A percentile compares a stretch with the other conserved stretches of the same genome.
Evolutionary conservation across 2,329 filamentous ascomycete genomes (phyloP).

Genomic region (Teratosphaeria epicoccoides): DNA sequence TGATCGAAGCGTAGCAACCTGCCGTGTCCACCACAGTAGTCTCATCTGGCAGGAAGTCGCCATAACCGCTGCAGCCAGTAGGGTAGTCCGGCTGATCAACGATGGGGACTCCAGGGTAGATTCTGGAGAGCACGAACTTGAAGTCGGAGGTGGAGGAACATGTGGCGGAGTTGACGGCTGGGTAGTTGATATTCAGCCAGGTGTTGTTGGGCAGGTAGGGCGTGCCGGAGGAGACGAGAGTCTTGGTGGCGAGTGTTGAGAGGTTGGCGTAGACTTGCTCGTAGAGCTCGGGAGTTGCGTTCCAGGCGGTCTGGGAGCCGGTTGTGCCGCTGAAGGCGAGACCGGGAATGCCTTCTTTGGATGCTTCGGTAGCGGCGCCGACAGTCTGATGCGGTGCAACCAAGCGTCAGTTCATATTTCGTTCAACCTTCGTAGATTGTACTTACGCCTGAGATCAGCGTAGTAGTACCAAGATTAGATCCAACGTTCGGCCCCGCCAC

Average conservation of each 20-base stretch:
- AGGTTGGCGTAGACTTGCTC: conserved; percentile 55
- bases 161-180: conserved; percentile 35
- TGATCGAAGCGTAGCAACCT: conserved; percentile 54
- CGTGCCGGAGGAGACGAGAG: conserved; percentile 44
- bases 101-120: conserved; percentile 37
- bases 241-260: conserved; percentile 47
- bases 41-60: conserved; percentile 48
- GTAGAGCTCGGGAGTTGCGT: conserved; percentile 39
- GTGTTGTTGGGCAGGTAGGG: conserved; percentile 53
- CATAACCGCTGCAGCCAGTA: conserved; percentile 41
- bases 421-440: background rate
- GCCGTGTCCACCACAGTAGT: conserved; percentile 38
- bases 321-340: conserved; percentile 55
- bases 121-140: conserved; percentile 53
- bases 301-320: conserved; percentile 43
- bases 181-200: conserved; percentile 63
- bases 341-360: conserved; percentile 48
- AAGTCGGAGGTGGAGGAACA: conserved; percentile 47
- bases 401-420: background rate
- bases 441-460: conserved; percentile 47
- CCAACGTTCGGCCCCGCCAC: conserved; percentile 54
- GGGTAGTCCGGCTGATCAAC: conserved; percentile 40
- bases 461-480: conserved; percentile 46
- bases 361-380: conserved; percentile 53
- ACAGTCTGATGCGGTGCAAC: conserved; percentile 37